phyloP scores from a whole-genome alignment of 805 yeast species.

The Yarrowia bubula region DNA sequence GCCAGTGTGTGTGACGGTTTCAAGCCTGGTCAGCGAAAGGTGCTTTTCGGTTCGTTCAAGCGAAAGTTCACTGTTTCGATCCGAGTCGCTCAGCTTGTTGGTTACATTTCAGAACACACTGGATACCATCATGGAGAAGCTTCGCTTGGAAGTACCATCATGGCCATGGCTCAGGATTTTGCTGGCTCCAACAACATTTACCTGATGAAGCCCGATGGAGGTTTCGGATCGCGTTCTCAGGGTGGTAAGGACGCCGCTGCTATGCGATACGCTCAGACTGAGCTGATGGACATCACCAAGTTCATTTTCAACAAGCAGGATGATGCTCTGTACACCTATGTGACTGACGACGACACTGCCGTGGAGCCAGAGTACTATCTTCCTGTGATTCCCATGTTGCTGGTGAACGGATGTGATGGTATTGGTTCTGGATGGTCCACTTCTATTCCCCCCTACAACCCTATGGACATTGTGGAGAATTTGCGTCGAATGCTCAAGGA shows the following conservation, averaged over 20 bases:
- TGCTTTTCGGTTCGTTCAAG: conserved; percentile 81
- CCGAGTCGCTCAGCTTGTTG: conserved; percentile 87
- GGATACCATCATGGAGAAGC: conserved; percentile 96
- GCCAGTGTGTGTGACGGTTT: conserved; percentile 93
- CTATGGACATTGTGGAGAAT: conserved; percentile 74
- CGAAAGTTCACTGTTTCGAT: conserved; percentile 73
- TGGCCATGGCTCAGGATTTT: conserved; percentile 92
- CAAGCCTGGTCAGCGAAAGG: conserved; percentile 96
- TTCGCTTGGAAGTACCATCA: conserved; percentile 82
- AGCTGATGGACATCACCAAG: conserved; percentile 70
- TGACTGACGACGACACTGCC: conserved; percentile 88
- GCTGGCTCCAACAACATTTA: conserved; percentile 90
- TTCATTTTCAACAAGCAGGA: conserved; percentile 77
- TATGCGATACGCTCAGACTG: conserved; percentile 92
- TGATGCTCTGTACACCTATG: conserved; percentile 69
- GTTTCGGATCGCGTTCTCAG: conserved; percentile 90
- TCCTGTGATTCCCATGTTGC: conserved; percentile 91
- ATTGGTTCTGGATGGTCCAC: conserved; percentile 99
- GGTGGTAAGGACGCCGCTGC: conserved; percentile 99
- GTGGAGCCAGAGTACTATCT: conserved; percentile 96
- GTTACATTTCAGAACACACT: conserved; percentile 83
- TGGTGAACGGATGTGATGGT: conserved; percentile 96
- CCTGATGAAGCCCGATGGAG: conserved; percentile 84
- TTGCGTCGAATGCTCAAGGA: conserved; percentile 69
- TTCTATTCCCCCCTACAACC: conserved; percentile 85